Base-by-base conservation (phyloP, 1,139 yeast species). In the Diutina ranongensis region DNA sequence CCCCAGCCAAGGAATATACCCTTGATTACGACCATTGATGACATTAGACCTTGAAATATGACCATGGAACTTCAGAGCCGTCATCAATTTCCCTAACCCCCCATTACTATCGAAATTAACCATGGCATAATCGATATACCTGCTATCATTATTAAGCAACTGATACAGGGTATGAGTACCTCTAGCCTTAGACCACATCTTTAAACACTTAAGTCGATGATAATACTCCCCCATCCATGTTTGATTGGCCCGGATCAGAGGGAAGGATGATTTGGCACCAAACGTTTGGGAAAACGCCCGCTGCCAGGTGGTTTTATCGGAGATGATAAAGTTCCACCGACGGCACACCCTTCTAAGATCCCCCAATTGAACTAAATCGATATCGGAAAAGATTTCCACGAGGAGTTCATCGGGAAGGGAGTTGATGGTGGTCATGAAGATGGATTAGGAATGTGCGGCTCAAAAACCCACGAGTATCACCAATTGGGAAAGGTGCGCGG, bases 281-380 rank as follows among this genome's bases (percentile, higher is more conserved):
- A 74, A 74, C 46, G 67, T 67, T 22, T 66, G 55, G 22, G 63
- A 60, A 54, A 82, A 80, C 19, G 82, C 68, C 46, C 68, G 70
- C 54, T 71, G 70, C 89, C 89, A 82, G 5, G 81, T 68, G 45
- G 71, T 72, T 49, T 74, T 74, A 55, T 80, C 81, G 49, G 70
- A 69, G 3, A 80, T 71, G 4, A 78, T 67, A 41, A 56, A 55
- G 48, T 72, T 61, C 74, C 86, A 77, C 18, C 63, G 57, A 40
- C 61, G 68, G 53, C 86, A 80, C 2, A 81, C 83, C 40, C 69
- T 60, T 28, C 80, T 67, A 18, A 78, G 57, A 21, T 62, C 61
- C 46, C 66, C 63, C 40, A 82, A 63, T 45, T 80, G 78, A 12
- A 65, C 57, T 3, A 82, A 77, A 46, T 80, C 84, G 16, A 81